Percentiles rank a stretch among this genome's conserved stretches.
Conservation (phyloP, 2,329 filamentous ascomycete genomes). For the Xylariaceae sp. region DNA sequence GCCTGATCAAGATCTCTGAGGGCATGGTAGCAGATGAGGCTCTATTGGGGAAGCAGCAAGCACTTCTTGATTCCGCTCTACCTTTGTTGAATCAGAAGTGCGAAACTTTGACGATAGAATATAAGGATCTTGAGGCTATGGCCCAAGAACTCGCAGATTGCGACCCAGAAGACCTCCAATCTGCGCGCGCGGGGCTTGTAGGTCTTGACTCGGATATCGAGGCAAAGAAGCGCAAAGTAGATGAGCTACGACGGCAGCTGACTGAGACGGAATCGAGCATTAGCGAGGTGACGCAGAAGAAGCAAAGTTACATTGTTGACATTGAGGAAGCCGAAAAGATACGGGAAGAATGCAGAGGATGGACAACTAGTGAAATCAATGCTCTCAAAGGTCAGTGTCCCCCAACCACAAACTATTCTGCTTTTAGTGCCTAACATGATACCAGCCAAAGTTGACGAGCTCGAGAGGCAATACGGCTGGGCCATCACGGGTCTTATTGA, state of each 20-base stretch:
- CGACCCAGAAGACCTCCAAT: conserved; percentile 78
- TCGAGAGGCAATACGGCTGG: conserved; percentile 75
- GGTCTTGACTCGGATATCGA: conserved; percentile 71
- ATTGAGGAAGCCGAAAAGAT: conserved; percentile 84
- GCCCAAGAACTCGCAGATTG: conserved; percentile 78
- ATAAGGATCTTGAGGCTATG: conserved; percentile 70
- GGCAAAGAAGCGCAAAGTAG: conserved; percentile 70
- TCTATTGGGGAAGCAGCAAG: conserved; percentile 69
- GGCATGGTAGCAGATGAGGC: conserved; percentile 79
- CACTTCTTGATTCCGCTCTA: conserved; percentile 69
- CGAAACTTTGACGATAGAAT: conserved; percentile 66
- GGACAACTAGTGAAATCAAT: conserved; percentile 82
- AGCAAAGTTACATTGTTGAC: conserved; percentile 71
- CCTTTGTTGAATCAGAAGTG: conserved; percentile 68
- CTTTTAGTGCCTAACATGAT: conserved; percentile 44
- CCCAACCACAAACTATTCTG: neutral
- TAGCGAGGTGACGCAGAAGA: conserved; percentile 67
- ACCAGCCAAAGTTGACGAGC: conserved; percentile 65
- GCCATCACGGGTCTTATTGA: conserved; percentile 68
- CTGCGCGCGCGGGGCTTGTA: conserved; percentile 71
- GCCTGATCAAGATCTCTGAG: conserved; percentile 74
- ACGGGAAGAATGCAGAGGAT: conserved; percentile 86
- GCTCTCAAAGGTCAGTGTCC: conserved; percentile 70
- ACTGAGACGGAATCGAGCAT: conserved; percentile 70
- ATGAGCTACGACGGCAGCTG: conserved; percentile 69